Evolutionary conservation across 495 filamentous ascomycete species (phyloP), one percentile per base, ranked within the genome.

Genomic region (Corynascus novoguineensis): DNA sequence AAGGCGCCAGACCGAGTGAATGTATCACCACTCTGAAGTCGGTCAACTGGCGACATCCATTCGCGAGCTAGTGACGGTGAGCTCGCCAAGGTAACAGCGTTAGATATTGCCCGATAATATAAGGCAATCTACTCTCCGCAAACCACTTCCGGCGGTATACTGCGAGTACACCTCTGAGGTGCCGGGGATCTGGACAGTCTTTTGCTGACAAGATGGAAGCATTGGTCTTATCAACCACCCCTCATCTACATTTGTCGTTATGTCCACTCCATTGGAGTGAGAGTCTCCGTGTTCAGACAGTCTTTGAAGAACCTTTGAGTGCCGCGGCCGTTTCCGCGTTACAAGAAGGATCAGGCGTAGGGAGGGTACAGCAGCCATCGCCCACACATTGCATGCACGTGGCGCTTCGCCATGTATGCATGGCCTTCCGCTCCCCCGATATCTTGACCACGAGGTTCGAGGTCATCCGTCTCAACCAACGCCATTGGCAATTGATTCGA

Each of bases 131-230:
- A 61, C 19, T n/a, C 27, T 21, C 40, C 63, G 61, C 63, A 54
- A 54, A 60, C 63, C 58, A 56, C 55, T 58, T 68, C 61, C 65
- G 65, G 58, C 53, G 56, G 57, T 64, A 63, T 63, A 60, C 40
- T 32, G n/a, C n/a, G n/a, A n/a, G n/a, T n/a, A n/a, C n/a, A 28
- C 25, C 45, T 34, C 52, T 47, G 41, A 50, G 58, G 54, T 24
- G 35, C 48, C 19, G 28, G 25, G 38, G 51, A 35, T 27, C 24
- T 14, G 17, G 29, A 50, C 29, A 29, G 42, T 50, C 7, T 37
- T 29, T 50, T 35, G 4, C 17, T 41, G n/a, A 38, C 40, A 37
- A 40, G 12, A 10, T 22, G 10, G 25, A 3, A 46, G 24, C 12
- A 15, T 27, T 28, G 42, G 9, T 45, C 42, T 27, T 3, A 27